phyloP scores from a whole-genome alignment of 495 filamentous ascomycete genomes.

The Parathielavia hyrcaniae region DNA sequence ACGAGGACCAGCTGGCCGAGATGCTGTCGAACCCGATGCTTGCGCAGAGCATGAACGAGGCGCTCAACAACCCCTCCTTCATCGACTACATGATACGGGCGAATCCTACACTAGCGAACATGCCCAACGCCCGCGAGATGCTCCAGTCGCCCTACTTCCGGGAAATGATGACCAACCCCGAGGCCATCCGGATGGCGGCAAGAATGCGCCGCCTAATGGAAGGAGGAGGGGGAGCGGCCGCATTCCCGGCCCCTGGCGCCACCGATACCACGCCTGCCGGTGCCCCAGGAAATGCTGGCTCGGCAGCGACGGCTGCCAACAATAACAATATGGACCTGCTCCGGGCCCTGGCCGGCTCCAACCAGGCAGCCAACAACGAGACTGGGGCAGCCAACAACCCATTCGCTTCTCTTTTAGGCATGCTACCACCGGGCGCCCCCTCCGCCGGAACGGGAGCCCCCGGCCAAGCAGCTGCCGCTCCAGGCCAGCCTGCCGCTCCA shows the following conservation, averaged over 20 bases:
- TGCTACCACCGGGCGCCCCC: conserved; percentile 19
- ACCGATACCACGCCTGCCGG: conserved; percentile 61
- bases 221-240: conserved; percentile 38
- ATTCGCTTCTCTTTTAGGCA: conserved; percentile 62
- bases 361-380: neutral
- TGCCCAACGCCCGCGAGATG: conserved; percentile 75
- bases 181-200: conserved; percentile 68
- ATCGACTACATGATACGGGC: conserved; percentile 86
- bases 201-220: conserved; percentile 71
- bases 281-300: conserved; percentile 25
- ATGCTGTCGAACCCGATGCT: conserved; percentile 86
- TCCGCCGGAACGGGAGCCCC: conserved; percentile 7
- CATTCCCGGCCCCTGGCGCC: conserved; percentile 82
- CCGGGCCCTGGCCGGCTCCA: conserved; percentile 37
- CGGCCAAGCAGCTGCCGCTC: conserved; percentile 18
- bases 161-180: conserved; percentile 92
- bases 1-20: conserved; percentile 67
- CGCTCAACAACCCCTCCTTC: conserved; percentile 84
- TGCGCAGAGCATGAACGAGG: conserved; percentile 80
- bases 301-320: conserved; percentile 17
- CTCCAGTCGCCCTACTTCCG: conserved; percentile 81
- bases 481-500: conserved; percentile 21
- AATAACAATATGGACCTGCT: conserved; percentile 11
- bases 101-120: conserved; percentile 80
- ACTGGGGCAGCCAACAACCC: conserved; percentile 54